Evolutionary conservation across 495 filamentous ascomycete genomes (phyloP), one percentile per base, ranked within the genome.

Genomic region (Poronia punctata): DNA sequence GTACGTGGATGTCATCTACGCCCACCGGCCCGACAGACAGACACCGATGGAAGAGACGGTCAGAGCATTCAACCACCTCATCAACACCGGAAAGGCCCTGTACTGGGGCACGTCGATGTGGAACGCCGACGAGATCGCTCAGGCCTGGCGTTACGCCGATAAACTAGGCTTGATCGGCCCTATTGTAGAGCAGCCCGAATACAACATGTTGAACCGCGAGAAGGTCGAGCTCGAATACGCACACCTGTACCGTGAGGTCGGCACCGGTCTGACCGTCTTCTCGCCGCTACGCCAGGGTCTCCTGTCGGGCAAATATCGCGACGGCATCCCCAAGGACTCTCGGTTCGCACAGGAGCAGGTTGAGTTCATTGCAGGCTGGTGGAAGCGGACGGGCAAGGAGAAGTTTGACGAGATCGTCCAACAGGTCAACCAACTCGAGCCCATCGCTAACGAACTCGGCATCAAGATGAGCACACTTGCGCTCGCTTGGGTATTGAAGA

Each of bases 81-180:
- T 94, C 49, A 69, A 80, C 59, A 73, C 73, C 31, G 83, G 86
- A 28, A 83, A 87, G 66, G 79, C 82, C 16, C 82, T 92, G 56
- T 92, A 93, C 72, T 94, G 87, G 88, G 88, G 88, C 22, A 93
- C 88, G 1, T 86, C 82, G 0, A 85, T 90, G 67, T 93, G 87
- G 88, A 72, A 70, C 41, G 85, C 87, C 6, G 78, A 76, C 36
- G 84, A 94, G 66, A 90, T 94, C 53, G 72, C 76, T 6, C 71
- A 82, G 42, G 88, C 88, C 5, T 86, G 80, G 67, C 69, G 78
- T 28, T 63, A 84, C 25, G 88, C 88, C 10, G 82, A 86, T 45
- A 71, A 66, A 43, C 68, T 92, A 25, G 75, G 79, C 15, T 70
- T 95, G n/a, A 78, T 95, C 42, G 86, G 82, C 2, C 88, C 87